phyloP scores from a whole-genome alignment of 768 basidiomycete genomes.

The Tricholoma saponaceum region DNA sequence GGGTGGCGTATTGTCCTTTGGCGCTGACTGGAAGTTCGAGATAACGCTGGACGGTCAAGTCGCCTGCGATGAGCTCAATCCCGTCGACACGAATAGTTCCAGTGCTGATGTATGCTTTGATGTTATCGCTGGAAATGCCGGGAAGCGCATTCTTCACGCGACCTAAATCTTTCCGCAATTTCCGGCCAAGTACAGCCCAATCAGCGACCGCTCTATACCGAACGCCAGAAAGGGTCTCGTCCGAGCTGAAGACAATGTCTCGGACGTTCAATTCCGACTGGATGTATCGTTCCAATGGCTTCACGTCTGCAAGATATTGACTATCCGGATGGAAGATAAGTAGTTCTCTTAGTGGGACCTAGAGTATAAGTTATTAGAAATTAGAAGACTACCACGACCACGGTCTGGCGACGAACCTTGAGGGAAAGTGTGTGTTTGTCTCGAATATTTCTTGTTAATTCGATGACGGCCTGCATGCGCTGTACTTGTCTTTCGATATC shows the following conservation, averaged over 20 bases:
- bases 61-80: constrained; percentile 86
- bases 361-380: constrained; percentile 5
- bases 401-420: constrained; percentile 54
- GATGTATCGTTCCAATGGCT: constrained; percentile 82
- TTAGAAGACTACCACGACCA: background rate
- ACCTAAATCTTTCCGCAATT: constrained; percentile 86
- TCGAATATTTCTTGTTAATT: constrained; percentile 83
- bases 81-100: constrained; percentile 86
- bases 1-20: constrained; percentile 68
- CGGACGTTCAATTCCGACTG: constrained; percentile 95
- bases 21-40: constrained; percentile 68
- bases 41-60: constrained; percentile 87
- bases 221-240: constrained; percentile 83
- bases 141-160: constrained; percentile 89
- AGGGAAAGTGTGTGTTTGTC: constrained; percentile 83
- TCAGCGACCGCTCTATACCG: constrained; percentile 91
- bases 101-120: constrained; percentile 70
- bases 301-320: constrained; percentile 82
- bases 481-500: constrained; percentile 93
- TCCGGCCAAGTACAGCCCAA: constrained; percentile 91
- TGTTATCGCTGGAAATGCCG: constrained; percentile 70
- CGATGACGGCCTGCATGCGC: constrained; percentile 94
- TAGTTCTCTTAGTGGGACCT: constrained; percentile 92
- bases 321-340: constrained; percentile 88
- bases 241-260: constrained; percentile 82